Conservation (phyloP, 192 early-diverging fungal species). For the Linnemannia schmuckeri region DNA sequence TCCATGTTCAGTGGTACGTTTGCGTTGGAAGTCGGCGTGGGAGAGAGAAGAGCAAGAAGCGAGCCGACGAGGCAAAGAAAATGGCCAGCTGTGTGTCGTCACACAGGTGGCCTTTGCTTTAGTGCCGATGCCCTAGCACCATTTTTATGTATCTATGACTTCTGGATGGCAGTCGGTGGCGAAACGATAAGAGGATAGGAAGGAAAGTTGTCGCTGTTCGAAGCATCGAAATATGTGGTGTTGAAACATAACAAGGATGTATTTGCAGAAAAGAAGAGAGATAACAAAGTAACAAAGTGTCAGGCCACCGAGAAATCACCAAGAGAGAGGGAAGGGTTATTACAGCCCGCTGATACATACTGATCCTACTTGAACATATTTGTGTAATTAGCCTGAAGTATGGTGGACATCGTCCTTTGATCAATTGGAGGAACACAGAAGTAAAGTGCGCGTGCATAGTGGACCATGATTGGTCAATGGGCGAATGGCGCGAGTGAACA, state of each 20-base stretch:
- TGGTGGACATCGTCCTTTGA: background rate
- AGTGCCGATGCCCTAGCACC: background rate
- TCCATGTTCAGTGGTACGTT: background rate
- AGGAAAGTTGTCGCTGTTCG: background rate
- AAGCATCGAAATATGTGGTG: background rate
- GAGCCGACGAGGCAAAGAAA: background rate
- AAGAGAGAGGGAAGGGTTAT: background rate
- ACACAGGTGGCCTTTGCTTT: background rate
- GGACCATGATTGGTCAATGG: conserved; percentile 21
- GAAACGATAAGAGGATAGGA: background rate
- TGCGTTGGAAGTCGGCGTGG: background rate
- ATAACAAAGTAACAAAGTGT: background rate
- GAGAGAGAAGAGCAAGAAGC: background rate
- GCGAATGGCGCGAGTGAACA: conserved; percentile 27
- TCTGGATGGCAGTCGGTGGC: background rate
- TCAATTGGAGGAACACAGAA: background rate
- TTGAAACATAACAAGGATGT: background rate
- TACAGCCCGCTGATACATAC: background rate
- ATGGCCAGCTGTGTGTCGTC: background rate
- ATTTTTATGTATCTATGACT: background rate
- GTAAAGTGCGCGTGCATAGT: conserved; percentile 7
- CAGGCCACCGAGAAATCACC: background rate
- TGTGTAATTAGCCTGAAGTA: background rate
- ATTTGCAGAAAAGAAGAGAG: background rate
- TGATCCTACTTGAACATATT: background rate